Conservation (phyloP, 169 alveolate genomes). For the Plasmodium blacklocki region DNA sequence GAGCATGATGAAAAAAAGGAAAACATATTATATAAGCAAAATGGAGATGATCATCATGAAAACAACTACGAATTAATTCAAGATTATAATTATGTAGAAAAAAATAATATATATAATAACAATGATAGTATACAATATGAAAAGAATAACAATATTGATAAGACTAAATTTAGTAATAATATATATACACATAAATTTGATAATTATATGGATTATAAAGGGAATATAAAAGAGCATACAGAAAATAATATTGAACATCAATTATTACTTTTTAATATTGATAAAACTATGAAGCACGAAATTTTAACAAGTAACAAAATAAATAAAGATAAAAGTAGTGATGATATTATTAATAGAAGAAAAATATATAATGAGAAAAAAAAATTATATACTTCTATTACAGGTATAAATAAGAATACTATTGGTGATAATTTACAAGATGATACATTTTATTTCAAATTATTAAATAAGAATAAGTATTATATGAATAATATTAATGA, state of each 20-base stretch:
- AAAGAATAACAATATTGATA: neutral
- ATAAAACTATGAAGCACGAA: slow-evolving; percentile 1
- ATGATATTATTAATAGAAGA: neutral
- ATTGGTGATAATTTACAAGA: neutral
- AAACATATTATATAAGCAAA: neutral
- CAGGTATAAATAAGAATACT: neutral
- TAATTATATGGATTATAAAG: neutral
- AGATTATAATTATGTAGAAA: slow-evolving; percentile 13
- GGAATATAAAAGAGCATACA: slow-evolving; percentile 6
- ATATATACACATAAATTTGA: neutral
- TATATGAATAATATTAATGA: neutral
- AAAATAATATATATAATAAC: neutral
- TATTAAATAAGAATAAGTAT: neutral
- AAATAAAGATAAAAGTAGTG: neutral
- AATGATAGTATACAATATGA: neutral
- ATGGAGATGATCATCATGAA: neutral
- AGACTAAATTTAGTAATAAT: neutral
- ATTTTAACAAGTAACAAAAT: neutral
- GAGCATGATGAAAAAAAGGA: slow-evolving; percentile 1
- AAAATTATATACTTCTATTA: too few species aligned
- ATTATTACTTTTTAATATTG: slow-evolving; percentile 1
- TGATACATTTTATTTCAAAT: neutral
- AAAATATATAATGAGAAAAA: neutral
- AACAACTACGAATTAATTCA: neutral
- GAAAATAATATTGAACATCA: neutral